phyloP scores from a whole-genome alignment of 345 rosid species.

The Rhizophora mangle region DNA sequence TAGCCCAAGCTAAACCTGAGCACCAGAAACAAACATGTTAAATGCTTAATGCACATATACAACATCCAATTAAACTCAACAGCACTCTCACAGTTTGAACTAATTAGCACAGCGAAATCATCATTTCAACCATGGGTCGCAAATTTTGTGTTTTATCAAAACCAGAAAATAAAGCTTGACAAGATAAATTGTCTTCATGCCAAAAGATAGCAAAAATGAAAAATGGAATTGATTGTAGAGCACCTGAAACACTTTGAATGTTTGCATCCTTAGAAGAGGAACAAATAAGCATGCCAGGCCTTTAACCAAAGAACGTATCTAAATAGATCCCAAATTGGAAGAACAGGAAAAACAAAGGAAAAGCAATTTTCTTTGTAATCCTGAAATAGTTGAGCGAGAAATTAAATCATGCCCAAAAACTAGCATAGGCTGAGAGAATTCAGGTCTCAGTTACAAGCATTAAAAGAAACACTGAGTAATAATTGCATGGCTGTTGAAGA shows the following conservation, averaged over 20 bases:
- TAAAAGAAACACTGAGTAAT: not conserved
- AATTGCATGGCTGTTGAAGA: not conserved
- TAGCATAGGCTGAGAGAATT: not conserved
- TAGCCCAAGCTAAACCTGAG: constrained; percentile 97
- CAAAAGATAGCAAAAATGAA: too few relatives aligned
- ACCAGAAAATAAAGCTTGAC: not conserved
- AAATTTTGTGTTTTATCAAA: not conserved
- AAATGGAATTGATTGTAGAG: not conserved
- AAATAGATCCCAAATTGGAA: not conserved
- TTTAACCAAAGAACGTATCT: not conserved
- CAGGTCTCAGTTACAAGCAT: not conserved
- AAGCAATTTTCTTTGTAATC: not conserved
- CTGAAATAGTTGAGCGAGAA: not conserved
- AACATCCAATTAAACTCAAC: not conserved
- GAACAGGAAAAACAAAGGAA: not conserved
- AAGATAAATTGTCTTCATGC: too few relatives aligned
- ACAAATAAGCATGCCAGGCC: not conserved
- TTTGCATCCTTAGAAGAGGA: not conserved
- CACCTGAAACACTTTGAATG: not conserved
- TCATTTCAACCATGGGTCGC: not conserved
- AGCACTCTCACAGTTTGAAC: not conserved
- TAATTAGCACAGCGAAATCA: not conserved
- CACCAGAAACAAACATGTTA: not conserved
- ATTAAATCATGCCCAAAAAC: not conserved
- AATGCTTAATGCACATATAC: not conserved